phyloP scores from a whole-genome alignment of 345 rosid genomes.

The Citrus cavaleriei region DNA sequence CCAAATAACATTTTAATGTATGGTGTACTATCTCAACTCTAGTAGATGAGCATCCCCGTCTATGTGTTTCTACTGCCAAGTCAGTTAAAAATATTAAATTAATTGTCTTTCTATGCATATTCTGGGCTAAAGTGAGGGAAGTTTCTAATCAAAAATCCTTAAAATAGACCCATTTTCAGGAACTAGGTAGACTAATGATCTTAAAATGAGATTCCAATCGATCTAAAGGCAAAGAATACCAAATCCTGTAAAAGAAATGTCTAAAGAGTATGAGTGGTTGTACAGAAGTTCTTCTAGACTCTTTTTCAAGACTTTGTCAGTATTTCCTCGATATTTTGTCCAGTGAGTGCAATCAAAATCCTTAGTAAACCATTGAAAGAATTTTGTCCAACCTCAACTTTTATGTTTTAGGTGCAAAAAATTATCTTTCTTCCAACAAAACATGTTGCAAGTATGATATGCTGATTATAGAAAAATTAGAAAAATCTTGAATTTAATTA shows the following conservation, averaged over 20 bases:
- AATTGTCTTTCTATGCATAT: background rate
- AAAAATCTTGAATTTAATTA: too few relatives aligned
- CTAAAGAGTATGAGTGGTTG: background rate
- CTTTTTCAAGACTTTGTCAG: background rate
- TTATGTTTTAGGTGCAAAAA: background rate
- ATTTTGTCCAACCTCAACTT: background rate
- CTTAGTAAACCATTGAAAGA: background rate
- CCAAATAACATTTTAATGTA: background rate
- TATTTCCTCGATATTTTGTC: background rate
- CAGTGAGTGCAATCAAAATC: background rate
- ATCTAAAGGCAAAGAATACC: background rate
- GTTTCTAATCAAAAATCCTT: background rate
- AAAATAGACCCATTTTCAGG: background rate
- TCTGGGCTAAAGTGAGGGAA: background rate
- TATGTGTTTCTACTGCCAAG: background rate
- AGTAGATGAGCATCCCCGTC: background rate
- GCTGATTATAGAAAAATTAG: too few relatives aligned
- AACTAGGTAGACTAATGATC: background rate
- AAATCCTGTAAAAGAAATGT: background rate
- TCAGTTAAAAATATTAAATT: background rate
- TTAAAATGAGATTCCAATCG: too few relatives aligned
- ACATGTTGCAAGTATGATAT: background rate
- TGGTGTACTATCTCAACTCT: background rate
- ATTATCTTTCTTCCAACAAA: background rate
- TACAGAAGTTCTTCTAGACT: background rate